Conservation (phyloP, 306 rosid genomes). For the Styphnolobium japonicum region DNA sequence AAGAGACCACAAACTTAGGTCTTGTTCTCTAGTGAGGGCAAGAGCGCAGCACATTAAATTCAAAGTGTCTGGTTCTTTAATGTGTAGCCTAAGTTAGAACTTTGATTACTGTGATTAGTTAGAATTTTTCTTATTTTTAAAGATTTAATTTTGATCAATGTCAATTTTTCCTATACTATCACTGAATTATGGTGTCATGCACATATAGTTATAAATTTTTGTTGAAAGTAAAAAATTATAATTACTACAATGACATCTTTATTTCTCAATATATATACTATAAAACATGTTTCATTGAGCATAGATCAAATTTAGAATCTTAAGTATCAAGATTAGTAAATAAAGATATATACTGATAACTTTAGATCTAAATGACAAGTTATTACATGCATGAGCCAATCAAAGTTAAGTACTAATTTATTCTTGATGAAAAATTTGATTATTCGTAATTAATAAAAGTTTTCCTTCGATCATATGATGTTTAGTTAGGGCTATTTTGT, state of each 20-base stretch:
- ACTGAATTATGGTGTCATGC: no score
- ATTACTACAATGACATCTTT: no score
- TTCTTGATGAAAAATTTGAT: not conserved
- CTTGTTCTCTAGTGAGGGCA: slow-evolving; percentile 18
- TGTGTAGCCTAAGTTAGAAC: not conserved
- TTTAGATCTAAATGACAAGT: no score
- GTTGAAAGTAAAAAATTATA: no score
- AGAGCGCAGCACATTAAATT: not conserved
- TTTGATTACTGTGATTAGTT: not conserved
- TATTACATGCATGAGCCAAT: not conserved
- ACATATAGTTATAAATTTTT: no score
- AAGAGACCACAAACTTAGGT: slow-evolving; percentile 9
- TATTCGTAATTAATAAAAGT: not conserved
- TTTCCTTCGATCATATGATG: not conserved
- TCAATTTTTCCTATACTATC: no score
- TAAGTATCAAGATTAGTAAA: no score
- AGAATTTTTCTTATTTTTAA: not conserved
- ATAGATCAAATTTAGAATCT: no score
- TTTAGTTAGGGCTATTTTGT: not conserved
- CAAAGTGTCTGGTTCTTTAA: not conserved
- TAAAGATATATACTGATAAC: no score
- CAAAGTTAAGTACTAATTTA: not conserved
- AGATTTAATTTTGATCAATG: no score
- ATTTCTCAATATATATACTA: no score
- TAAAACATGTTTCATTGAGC: no score